Evolutionary conservation across 1,284 basidiomycete genomes (phyloP), one percentile per base, ranked within the genome.

Genomic region (Trichosporon coremiiforme): DNA sequence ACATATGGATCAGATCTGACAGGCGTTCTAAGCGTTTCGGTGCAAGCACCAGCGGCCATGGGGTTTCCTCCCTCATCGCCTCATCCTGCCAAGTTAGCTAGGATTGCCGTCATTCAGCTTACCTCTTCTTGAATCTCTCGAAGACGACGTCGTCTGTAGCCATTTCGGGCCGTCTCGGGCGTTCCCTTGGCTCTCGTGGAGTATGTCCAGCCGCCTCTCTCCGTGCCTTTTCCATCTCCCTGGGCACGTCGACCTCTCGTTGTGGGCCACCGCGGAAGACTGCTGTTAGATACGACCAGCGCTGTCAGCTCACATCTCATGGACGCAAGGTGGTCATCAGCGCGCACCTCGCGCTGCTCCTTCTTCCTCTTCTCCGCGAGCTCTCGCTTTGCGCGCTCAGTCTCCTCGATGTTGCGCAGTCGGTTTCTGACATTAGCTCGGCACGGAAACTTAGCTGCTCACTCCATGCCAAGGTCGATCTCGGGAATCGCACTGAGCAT

Each of bases 401-500:
- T 99, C 69, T 95, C 91, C 79, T 97, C 94, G 64, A 99, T 98
- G 80, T 98, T 98, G 82, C 91, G 91, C 70, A 99, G 84, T 20
- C 95, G 90, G 15, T 90, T 87, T 74, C 95, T 97, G 71, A 8
- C 29, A 66, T 73, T 33, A 73, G 64, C 9, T 22, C 17, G 15
- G 1, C 17, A 65, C 33, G 31, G 25, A 13, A 20, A n/a, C 47
- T 2, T 7, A n/a, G 53, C 10, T n/a, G 89, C 92, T 77, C 77
- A 96, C 94, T 98, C 95, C 90, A 98, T 98, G 68, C 96, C 96
- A 4, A 99, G 86, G 82, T 99, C 96, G 4, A 98, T 93, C 79
- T 98, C 96, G 0, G 95, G 95, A 75, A 99, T 95, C 36, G 93
- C 93, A 12, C 93, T 96, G 69, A 99, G 86, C 96, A 98, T 98